Percentiles rank a stretch among this genome's conserved stretches.
These are phyloP conservation scores for Lycium barbarum DNA, from an alignment of 257 asterid species.

Conservation along the genomic window DNA sequence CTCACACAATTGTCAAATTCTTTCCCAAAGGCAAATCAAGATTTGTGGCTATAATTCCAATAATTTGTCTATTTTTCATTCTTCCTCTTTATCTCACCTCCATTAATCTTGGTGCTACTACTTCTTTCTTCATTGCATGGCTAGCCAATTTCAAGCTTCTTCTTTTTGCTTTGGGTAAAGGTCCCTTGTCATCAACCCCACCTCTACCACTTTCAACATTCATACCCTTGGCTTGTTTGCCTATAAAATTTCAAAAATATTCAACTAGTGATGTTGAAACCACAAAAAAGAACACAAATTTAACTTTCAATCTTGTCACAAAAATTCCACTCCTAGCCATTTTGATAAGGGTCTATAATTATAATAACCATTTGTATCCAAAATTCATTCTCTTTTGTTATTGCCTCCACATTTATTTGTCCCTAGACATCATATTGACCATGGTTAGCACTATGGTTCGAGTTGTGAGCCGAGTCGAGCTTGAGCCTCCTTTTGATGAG, in stretches of 20 bases:
- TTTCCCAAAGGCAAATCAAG: slow-evolving; percentile 43
- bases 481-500: slow-evolving; percentile 38
- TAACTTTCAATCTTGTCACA: slow-evolving; percentile 27
- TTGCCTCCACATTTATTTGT: slow-evolving; percentile 15
- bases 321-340: slow-evolving; percentile 33
- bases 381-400: no score
- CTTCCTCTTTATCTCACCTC: slow-evolving; percentile 45
- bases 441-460: background rate
- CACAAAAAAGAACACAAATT: background rate
- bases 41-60: slow-evolving; percentile 47
- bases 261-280: background rate
- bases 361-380: no score
- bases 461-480: background rate
- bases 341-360: background rate
- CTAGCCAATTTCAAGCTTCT: slow-evolving; percentile 61
- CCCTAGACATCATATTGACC: slow-evolving; percentile 27
- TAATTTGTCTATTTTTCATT: slow-evolving; percentile 42
- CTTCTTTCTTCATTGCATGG: slow-evolving; percentile 60
- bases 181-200: slow-evolving; percentile 48
- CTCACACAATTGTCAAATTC: slow-evolving; percentile 41
- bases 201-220: slow-evolving; percentile 48
- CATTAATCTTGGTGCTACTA: slow-evolving; percentile 42
- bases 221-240: slow-evolving; percentile 60
- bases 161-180: slow-evolving; percentile 55
- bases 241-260: slow-evolving; percentile 32